Conservation (phyloP, 2,329 filamentous ascomycete species). For the Ophiocordyceps unilateralis region DNA sequence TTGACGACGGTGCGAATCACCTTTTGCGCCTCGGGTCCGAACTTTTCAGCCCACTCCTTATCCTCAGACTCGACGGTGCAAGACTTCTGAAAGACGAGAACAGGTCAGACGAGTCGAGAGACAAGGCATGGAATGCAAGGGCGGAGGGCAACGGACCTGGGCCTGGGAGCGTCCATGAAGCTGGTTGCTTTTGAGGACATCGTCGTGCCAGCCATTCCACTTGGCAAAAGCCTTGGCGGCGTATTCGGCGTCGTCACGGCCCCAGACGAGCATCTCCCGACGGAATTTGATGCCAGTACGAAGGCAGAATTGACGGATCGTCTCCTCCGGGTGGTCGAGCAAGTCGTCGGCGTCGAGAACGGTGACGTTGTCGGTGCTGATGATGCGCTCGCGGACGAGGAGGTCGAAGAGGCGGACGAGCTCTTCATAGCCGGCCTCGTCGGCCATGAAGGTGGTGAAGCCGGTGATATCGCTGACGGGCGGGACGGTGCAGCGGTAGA, state of each 20-base stretch:
- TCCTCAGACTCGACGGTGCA: slow-evolving; percentile 51
- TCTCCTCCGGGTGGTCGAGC: slow-evolving; percentile 63
- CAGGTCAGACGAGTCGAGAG: neutral
- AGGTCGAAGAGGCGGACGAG: slow-evolving; percentile 78
- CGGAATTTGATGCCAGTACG: slow-evolving; percentile 63
- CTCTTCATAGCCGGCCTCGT: slow-evolving; percentile 82
- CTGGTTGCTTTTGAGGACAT: slow-evolving; percentile 69
- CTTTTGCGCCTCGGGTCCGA: slow-evolving; percentile 51
- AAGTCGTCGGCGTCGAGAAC: slow-evolving; percentile 90
- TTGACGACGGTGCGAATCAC: slow-evolving; percentile 55
- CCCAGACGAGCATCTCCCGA: slow-evolving; percentile 71
- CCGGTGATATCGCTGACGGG: slow-evolving; percentile 69
- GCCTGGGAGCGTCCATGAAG: slow-evolving; percentile 53
- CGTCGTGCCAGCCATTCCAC: slow-evolving; percentile 94
- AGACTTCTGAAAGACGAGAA: slow-evolving; percentile 28
- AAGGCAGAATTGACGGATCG: slow-evolving; percentile 65
- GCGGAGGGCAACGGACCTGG: slow-evolving; percentile 28
- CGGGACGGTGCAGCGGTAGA: slow-evolving; percentile 84
- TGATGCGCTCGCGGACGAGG: slow-evolving; percentile 47
- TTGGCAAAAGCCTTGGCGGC: slow-evolving; percentile 76
- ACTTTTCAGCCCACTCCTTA: slow-evolving; percentile 57
- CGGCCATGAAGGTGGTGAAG: slow-evolving; percentile 72
- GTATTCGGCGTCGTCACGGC: slow-evolving; percentile 53
- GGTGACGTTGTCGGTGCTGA: slow-evolving; percentile 61
- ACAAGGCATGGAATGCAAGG: slow-evolving; percentile 2